phyloP scores from a whole-genome alignment of 495 filamentous ascomycete species.

The Neurospora sp. region DNA sequence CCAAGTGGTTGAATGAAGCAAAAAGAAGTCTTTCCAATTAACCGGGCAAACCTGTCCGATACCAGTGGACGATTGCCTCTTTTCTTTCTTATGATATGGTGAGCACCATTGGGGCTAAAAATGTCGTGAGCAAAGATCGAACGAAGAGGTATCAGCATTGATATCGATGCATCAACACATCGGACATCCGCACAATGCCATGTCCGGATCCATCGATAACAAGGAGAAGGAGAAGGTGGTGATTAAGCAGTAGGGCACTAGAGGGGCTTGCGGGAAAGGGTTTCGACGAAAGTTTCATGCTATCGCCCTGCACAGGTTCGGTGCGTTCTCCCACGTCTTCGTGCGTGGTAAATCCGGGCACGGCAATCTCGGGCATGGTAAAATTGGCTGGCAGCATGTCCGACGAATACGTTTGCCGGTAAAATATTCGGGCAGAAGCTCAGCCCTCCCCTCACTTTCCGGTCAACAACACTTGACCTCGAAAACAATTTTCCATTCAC shows the following conservation, averaged over 20 bases:
- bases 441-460: not conserved
- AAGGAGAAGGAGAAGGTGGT: not conserved
- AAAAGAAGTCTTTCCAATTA: not conserved
- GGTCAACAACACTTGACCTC: not conserved
- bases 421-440: not conserved
- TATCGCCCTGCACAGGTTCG: not conserved
- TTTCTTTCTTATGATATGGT: not conserved
- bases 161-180: not conserved
- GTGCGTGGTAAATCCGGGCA: not conserved
- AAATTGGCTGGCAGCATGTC: not conserved
- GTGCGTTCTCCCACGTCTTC: not conserved
- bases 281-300: not conserved
- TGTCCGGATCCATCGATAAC: not conserved
- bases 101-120: not conserved
- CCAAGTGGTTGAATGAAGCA: not conserved
- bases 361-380: not conserved
- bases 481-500: not conserved
- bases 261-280: not conserved
- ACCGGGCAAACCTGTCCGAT: not conserved
- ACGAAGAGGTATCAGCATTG: not conserved
- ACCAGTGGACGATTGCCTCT: not conserved
- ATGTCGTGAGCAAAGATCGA: not conserved
- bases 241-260: not conserved
- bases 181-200: not conserved
- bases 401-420: not conserved